phyloP scores from a whole-genome alignment of 371 early-diverging fungal genomes.

The Amoeboradix gromovi region DNA sequence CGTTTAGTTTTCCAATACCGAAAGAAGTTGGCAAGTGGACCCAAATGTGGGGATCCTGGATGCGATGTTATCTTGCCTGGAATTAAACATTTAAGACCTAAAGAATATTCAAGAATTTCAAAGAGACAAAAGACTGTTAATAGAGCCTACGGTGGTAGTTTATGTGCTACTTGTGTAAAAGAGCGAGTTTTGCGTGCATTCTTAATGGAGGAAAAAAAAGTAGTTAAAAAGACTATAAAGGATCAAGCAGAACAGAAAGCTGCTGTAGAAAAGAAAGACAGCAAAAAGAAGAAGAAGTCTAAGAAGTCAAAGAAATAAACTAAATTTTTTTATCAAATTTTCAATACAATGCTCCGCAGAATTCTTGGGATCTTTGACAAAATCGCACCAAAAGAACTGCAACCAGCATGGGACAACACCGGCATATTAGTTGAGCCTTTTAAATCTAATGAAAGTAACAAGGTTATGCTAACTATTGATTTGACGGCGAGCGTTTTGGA shows the following conservation, averaged over 20 bases:
- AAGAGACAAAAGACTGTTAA: conserved; percentile 70
- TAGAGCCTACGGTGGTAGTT: conserved; percentile 88
- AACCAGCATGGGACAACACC: conserved; percentile 11
- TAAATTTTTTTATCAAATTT: not conserved
- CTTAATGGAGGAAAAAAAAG: conserved; percentile 96
- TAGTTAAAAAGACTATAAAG: conserved; percentile 90
- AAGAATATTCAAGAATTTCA: conserved; percentile 56
- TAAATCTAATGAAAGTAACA: conserved; percentile 1
- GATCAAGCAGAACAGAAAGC: conserved; percentile 16
- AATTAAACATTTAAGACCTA: conserved; percentile 73
- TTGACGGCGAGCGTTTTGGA: conserved; percentile 10
- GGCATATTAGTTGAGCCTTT: conserved; percentile 6
- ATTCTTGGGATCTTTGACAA: not conserved
- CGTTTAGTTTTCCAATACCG: conserved; percentile 38
- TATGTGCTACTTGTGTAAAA: conserved; percentile 73
- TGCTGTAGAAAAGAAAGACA: not conserved
- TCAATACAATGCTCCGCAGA: not conserved
- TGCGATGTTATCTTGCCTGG: conserved; percentile 23
- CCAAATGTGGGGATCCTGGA: conserved; percentile 93
- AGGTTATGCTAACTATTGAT: conserved; percentile 11
- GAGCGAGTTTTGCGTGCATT: conserved; percentile 77
- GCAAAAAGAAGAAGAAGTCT: not conserved
- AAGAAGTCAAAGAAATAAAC: not conserved
- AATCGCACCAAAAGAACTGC: not conserved
- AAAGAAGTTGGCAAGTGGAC: conserved; percentile 66